A percentile compares a stretch with the other conserved stretches of the same genome.
Evolutionary conservation across 768 basidiomycete species (phyloP).

Genomic region (Amanita rimosa): DNA sequence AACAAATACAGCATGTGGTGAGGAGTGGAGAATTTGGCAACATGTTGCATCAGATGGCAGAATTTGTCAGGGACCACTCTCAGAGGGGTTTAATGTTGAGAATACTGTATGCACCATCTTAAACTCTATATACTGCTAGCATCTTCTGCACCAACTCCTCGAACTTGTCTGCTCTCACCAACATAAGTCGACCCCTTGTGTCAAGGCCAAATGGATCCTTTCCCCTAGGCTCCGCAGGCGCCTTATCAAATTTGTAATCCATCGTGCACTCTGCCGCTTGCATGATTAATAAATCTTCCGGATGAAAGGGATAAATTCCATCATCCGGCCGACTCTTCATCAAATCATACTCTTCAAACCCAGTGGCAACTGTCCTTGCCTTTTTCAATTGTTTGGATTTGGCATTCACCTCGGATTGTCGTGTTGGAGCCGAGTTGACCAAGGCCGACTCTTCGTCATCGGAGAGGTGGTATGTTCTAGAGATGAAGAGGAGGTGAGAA

Average conservation of each 20-base stretch:
- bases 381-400: slow-evolving; percentile 29
- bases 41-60: no score
- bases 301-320: slow-evolving; percentile 68
- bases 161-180: slow-evolving; percentile 37
- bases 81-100: no score
- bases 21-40: no score
- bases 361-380: slow-evolving; percentile 13
- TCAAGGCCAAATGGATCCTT: slow-evolving; percentile 66
- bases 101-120: no score
- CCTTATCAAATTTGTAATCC: slow-evolving; percentile 38
- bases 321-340: slow-evolving; percentile 23
- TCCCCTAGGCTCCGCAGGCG: slow-evolving; percentile 39
- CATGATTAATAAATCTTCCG: slow-evolving; percentile 71
- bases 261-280: slow-evolving; percentile 45
- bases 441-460: slow-evolving; percentile 52
- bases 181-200: slow-evolving; percentile 53
- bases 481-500: slow-evolving; percentile 64
- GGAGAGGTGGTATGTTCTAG: slow-evolving; percentile 68
- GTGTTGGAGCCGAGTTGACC: slow-evolving; percentile 27
- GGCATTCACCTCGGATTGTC: slow-evolving; percentile 10
- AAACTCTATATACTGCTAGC: slow-evolving; percentile 19
- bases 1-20: no score
- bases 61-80: no score
- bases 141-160: slow-evolving; percentile 28
- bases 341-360: slow-evolving; percentile 9